Evolutionary conservation across 345 rosid species (phyloP).

Genomic region (Atalantia buxifolia): DNA sequence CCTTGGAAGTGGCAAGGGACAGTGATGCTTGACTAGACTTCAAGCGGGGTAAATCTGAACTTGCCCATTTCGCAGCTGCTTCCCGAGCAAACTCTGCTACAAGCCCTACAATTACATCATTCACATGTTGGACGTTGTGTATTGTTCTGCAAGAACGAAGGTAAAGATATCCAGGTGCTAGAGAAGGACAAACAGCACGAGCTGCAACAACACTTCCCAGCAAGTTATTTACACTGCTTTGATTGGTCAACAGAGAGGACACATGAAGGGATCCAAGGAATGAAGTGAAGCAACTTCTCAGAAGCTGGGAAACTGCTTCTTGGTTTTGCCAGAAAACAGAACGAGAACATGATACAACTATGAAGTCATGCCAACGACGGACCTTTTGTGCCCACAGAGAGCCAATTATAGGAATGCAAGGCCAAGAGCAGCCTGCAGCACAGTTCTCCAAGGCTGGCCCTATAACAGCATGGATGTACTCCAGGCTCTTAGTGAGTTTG

Average conservation of each 20-base stretch:
- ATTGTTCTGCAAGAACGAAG: constrained; percentile 51
- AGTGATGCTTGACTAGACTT: constrained; percentile 48
- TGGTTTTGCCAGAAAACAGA: constrained; percentile 47
- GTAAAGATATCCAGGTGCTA: constrained; percentile 60
- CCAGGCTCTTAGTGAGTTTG: constrained; percentile 46
- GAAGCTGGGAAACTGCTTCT: constrained; percentile 53
- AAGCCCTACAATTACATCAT: constrained; percentile 39
- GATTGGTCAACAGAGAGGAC: constrained; percentile 31
- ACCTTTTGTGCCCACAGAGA: constrained; percentile 72
- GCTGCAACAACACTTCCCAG: constrained; percentile 39
- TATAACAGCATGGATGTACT: constrained; percentile 54
- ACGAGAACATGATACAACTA: constrained; percentile 49
- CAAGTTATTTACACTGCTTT: constrained; percentile 39
- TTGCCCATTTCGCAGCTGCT: constrained; percentile 28
- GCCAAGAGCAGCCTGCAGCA: constrained; percentile 55
- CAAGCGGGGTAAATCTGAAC: constrained; percentile 26
- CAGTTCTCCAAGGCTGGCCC: constrained; percentile 66
- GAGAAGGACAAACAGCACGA: constrained; percentile 20
- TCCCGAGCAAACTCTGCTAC: constrained; percentile 49
- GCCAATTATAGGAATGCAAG: constrained; percentile 43
- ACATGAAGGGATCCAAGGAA: constrained; percentile 36
- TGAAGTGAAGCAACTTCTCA: constrained; percentile 60
- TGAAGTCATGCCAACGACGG: constrained; percentile 63
- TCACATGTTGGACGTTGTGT: constrained; percentile 34
- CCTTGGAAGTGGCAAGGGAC: constrained; percentile 35